A percentile compares a stretch with the other conserved stretches of the same genome.
phyloP scores from a whole-genome alignment of 805 yeast species.

The Jamesozyma lodderae region DNA sequence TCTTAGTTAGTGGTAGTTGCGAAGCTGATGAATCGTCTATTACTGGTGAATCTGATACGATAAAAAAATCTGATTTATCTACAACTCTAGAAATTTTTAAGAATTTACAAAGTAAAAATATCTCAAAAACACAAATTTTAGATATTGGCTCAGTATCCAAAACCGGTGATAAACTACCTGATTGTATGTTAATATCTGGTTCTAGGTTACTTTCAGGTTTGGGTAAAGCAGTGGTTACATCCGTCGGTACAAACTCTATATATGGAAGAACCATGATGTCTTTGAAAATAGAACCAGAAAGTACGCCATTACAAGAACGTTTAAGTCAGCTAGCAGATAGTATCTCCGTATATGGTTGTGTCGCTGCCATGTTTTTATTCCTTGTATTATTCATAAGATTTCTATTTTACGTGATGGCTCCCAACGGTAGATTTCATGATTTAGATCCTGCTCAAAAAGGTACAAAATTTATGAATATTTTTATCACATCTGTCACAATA shows the following conservation, averaged over 20 bases:
- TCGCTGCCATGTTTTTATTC: constrained; percentile 77
- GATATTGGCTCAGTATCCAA: constrained; percentile 9
- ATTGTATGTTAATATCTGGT: constrained; percentile 86
- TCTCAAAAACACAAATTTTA: constrained; percentile 6
- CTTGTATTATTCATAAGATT: constrained; percentile 71
- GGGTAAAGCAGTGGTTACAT: constrained; percentile 78
- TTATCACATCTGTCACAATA: constrained; percentile 85
- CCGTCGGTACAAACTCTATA: constrained; percentile 82
- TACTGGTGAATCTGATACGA: constrained; percentile 88
- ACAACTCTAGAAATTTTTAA: constrained; percentile 29
- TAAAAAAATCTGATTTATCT: constrained; percentile 55
- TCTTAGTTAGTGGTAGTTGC: constrained; percentile 63
- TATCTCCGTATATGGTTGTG: constrained; percentile 87
- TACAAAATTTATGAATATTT: constrained; percentile 68
- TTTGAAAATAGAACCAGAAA: constrained; percentile 63
- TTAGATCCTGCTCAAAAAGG: constrained; percentile 67
- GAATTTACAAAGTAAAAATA: constrained; percentile 12
- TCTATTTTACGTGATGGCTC: constrained; percentile 45
- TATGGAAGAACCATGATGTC: constrained; percentile 89
- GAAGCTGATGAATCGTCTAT: constrained; percentile 88
- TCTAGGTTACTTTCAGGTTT: constrained; percentile 80
- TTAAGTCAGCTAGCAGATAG: constrained; percentile 80
- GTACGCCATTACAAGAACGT: constrained; percentile 82
- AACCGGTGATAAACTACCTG: constrained; percentile 32
- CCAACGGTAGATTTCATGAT: constrained; percentile 34